These are phyloP conservation scores for Aschersonia sp. DNA, from an alignment of 2,329 filamentous ascomycete species.

Conservation along the genomic window DNA sequence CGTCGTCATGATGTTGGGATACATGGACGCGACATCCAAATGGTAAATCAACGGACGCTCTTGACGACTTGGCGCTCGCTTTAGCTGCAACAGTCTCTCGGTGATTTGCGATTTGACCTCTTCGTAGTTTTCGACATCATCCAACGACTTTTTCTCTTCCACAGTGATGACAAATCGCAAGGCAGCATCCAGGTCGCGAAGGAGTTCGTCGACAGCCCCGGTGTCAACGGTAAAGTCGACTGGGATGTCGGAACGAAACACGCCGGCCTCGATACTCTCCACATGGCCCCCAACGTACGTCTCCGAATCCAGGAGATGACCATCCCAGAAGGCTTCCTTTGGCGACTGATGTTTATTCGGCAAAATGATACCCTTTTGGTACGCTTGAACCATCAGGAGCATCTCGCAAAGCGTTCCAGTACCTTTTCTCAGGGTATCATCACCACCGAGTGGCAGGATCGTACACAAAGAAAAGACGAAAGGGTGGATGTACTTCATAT, in stretches of 20 bases:
- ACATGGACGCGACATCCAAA: slow-evolving; percentile 97
- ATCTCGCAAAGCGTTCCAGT: slow-evolving; percentile 99
- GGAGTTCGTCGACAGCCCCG: slow-evolving; percentile 74
- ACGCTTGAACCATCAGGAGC: slow-evolving; percentile 97
- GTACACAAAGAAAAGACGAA: slow-evolving; percentile 99
- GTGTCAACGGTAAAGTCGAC: slow-evolving; percentile 89
- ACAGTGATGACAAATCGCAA: slow-evolving; percentile 76
- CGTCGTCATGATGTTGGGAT: slow-evolving; percentile 99
- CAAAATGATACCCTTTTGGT: slow-evolving; percentile 77
- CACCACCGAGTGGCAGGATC: slow-evolving; percentile 82
- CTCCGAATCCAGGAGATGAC: slow-evolving; percentile 88
- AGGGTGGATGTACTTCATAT: slow-evolving; percentile 99
- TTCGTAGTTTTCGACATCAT: slow-evolving; percentile 68
- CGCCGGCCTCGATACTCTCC: slow-evolving; percentile 96
- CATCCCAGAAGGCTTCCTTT: slow-evolving; percentile 90
- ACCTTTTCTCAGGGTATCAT: slow-evolving; percentile 87
- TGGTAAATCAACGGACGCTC: slow-evolving; percentile 93
- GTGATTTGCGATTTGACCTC: slow-evolving; percentile 75
- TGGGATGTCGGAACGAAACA: slow-evolving; percentile 90
- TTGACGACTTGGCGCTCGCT: slow-evolving; percentile 66
- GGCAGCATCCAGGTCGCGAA: slow-evolving; percentile 75
- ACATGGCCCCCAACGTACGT: slow-evolving; percentile 98
- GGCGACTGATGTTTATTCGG: slow-evolving; percentile 92
- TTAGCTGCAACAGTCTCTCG: slow-evolving; percentile 55
- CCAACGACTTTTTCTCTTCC: slow-evolving; percentile 69